Percentiles rank a stretch among this genome's conserved stretches.
Evolutionary conservation across 352 stramenopile species (phyloP).

Genomic region (Phytopythium delawarense): DNA sequence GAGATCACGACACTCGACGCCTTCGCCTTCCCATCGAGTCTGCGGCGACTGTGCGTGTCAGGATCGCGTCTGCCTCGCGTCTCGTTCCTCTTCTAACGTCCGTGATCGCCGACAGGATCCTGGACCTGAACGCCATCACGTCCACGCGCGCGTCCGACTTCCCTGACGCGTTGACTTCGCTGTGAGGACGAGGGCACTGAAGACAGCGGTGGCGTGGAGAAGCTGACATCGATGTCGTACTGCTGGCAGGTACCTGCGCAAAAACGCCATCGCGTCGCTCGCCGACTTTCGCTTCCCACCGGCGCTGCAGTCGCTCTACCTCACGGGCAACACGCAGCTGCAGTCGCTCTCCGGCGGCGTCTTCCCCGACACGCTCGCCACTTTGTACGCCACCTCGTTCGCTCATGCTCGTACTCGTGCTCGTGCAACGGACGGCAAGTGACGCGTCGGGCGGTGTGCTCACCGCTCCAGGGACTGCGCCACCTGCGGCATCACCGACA

Average conservation of each 20-base stretch:
- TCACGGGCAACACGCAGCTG: slow-evolving; percentile 41
- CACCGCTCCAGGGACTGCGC: slow-evolving; percentile 1
- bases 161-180: slow-evolving; percentile 5
- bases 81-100: too few relatives aligned
- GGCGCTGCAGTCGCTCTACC: slow-evolving; percentile 16
- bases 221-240: not conserved
- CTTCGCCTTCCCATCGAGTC: slow-evolving; percentile 20
- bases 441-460: too few relatives aligned
- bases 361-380: slow-evolving; percentile 35
- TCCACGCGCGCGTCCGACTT: slow-evolving; percentile 11
- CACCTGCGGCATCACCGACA: slow-evolving; percentile 22
- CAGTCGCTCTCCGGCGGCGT: slow-evolving; percentile 35
- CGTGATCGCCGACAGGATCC: not conserved
- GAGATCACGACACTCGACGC: slow-evolving; percentile 18
- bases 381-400: slow-evolving; percentile 11
- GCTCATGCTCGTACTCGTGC: slow-evolving; percentile 13
- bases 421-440: too few relatives aligned
- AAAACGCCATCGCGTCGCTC: slow-evolving; percentile 32
- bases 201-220: not conserved
- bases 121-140: slow-evolving; percentile 16
- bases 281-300: slow-evolving; percentile 15
- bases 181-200: not conserved
- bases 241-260: slow-evolving; percentile 18
- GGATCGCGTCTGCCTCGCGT: too few relatives aligned
- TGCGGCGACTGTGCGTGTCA: slow-evolving; percentile 21